Evolutionary conservation across 2,329 filamentous ascomycete species (phyloP), one percentile per base, ranked within the genome.

Genomic region (Corinectria fuckeliana): DNA sequence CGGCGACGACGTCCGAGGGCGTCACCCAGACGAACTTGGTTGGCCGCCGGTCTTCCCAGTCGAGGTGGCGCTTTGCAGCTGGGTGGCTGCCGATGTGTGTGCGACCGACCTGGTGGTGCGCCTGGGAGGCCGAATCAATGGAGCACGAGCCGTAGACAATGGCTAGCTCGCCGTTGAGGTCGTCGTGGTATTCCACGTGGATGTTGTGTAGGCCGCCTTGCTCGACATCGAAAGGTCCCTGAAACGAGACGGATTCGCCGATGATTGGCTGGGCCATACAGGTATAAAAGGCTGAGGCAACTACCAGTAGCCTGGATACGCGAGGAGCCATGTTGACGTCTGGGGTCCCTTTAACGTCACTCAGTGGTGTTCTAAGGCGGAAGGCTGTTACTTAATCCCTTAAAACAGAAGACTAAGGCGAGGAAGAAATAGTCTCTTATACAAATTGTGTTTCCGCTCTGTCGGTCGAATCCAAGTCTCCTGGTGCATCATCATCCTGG

Each of bases 91-190:
- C 56, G 49, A 58, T 49, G 18, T 58, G 50, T 5, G 56, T 58
- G 34, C 50, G 51, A 20, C 49, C 54, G 42, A 70, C 52, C 20
- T 57, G 56, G 45, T 71, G 68, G n/a, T 65, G 59, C 3, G 64
- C 62, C 30, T 69, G 57, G 6, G 52, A 50, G 1, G 55, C 38
- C 8, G 54, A 57, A 14, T 50, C 45, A 14, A 59, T 47, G 21
- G 53, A 51, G 52, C 69, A 71, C 1, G 65, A 58, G 14, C 68
- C 69, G 32, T 70, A 71, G 14, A 63, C 66, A 45, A 69, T 67
- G 36, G 61, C 56, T 11, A 70, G 58, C 21, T 50, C 32, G 28
- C 67, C 68, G 16, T 61, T 53, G 7, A 69, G 11, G 34, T 58
- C 42, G 20, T 60, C 44, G 16, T 61, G 55, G 44, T 66, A 61